Evolutionary conservation across 495 filamentous ascomycete species (phyloP), one percentile per base, ranked within the genome.

Genomic region (Penicillium steckii): DNA sequence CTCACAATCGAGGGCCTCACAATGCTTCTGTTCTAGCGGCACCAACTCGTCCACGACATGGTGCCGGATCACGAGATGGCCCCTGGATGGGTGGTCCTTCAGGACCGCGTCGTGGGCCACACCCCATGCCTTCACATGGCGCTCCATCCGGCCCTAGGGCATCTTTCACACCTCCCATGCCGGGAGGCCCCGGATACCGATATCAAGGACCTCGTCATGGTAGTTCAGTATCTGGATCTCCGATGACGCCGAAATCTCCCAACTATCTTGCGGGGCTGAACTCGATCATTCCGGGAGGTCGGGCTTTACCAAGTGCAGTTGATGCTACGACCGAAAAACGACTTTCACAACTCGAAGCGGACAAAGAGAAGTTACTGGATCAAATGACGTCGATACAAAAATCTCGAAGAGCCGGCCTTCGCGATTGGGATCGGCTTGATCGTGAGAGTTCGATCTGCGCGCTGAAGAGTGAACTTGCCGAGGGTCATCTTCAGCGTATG

Each of bases 361-460:
- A 86, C 37, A 72, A 75, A 26, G 74, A 78, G 45, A 80, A 73
- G 55, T 52, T 88, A 44, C 56, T 81, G 2, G 76, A 81, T 33
- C 64, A 75, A 22, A 77, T 84, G 41, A 69, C 74, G n/a, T 79
- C 80, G 52, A 81, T 77, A 52, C 79, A 86, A 52, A 66, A 61
- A 41, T 61, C 65, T 44, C 84, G 82, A 55, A 67, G 82, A 52
- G 59, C 67, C 42, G 72, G 64, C 0, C 43, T 85, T 25, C 71
- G 75, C 44, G 82, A 86, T 29, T 88, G 85, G 85, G 82, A 83
- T 33, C 70, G 66, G 38, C 50, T 81, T 50, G 78, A 84, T 52
- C 65, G 80, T 21, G 85, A 88, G 63, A 80, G 74, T 41, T 77
- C 77, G 13, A 80, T 79, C 37, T 80, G 79, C 25, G 79, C 78